Evolutionary conservation across 2,329 filamentous ascomycete genomes (phyloP).

Genomic region (Fusarium cyanostomum): DNA sequence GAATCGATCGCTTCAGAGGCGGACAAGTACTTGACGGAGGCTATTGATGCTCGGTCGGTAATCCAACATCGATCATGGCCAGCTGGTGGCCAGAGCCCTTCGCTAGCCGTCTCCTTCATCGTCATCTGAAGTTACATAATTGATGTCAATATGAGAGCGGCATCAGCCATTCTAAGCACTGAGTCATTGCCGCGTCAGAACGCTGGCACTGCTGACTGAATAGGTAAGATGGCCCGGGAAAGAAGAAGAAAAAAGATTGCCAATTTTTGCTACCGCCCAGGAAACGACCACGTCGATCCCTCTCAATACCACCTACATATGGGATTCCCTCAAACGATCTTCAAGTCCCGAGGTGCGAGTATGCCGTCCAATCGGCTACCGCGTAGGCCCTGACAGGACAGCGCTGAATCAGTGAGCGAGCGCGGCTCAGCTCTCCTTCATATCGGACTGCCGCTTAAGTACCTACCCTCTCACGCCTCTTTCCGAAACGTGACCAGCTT

Average conservation of each 20-base stretch:
- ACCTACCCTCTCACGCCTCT: too few species aligned
- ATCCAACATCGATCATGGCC: slow-evolving; percentile 4
- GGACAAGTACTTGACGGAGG: slow-evolving; percentile 5
- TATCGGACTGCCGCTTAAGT: background rate
- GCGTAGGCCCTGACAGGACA: background rate
- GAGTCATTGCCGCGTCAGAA: slow-evolving; percentile 12
- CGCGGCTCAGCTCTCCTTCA: background rate
- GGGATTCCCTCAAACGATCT: background rate
- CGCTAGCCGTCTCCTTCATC: slow-evolving; percentile 12
- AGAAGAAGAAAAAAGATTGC: slow-evolving; percentile 6
- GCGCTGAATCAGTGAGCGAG: background rate
- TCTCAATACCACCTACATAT: slow-evolving; percentile 12
- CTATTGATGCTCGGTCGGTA: slow-evolving; percentile 9
- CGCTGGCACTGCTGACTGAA: background rate
- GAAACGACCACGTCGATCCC: slow-evolving; percentile 35
- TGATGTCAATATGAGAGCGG: slow-evolving; percentile 5
- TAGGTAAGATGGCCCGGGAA: background rate
- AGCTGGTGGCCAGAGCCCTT: slow-evolving; percentile 6
- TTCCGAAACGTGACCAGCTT: background rate
- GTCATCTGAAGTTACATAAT: slow-evolving; percentile 9
- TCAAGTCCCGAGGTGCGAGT: slow-evolving; percentile 6
- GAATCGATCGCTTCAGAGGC: background rate
- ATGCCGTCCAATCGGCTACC: slow-evolving; percentile 16
- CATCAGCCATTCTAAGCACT: background rate
- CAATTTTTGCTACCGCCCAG: slow-evolving; percentile 17